phyloP scores from a whole-genome alignment of 495 filamentous ascomycete species.

The Eremomyces bilateralis region DNA sequence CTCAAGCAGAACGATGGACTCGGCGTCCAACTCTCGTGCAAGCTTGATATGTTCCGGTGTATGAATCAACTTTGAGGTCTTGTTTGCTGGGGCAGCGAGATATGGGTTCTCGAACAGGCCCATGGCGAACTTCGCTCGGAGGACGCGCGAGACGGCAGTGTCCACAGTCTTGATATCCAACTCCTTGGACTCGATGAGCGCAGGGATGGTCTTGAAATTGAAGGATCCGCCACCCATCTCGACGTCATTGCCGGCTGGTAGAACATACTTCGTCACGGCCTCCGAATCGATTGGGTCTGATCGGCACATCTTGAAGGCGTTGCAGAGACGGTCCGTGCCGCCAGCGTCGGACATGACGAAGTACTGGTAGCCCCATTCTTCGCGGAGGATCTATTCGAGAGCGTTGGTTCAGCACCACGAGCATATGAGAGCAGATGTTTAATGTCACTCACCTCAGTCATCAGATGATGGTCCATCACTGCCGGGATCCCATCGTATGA shows the following conservation, averaged over 20 bases:
- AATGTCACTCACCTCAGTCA: constrained; percentile 19
- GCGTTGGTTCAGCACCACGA: not conserved
- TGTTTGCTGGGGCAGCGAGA: constrained; percentile 25
- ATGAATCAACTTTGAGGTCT: constrained; percentile 35
- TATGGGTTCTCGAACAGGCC: constrained; percentile 50
- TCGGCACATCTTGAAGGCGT: constrained; percentile 36
- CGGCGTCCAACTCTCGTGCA: constrained; percentile 42
- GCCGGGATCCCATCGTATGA: constrained; percentile 47
- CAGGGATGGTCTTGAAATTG: constrained; percentile 42
- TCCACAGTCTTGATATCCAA: constrained; percentile 33
- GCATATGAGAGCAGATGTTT: not conserved
- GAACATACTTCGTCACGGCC: constrained; percentile 30
- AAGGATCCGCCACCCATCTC: constrained; percentile 48
- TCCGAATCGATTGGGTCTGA: constrained; percentile 35
- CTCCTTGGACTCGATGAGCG: constrained; percentile 35
- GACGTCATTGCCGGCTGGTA: constrained; percentile 46
- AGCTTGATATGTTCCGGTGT: constrained; percentile 42
- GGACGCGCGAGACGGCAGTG: constrained; percentile 38
- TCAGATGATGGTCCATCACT: constrained; percentile 34
- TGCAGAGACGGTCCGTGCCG: constrained; percentile 42
- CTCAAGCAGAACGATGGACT: constrained; percentile 60
- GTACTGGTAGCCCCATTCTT: constrained; percentile 50
- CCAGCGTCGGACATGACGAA: constrained; percentile 34
- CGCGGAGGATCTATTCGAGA: constrained; percentile 31
- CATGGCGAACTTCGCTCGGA: constrained; percentile 41